Evolutionary conservation across 306 rosid genomes (phyloP).

Genomic region (Herpetospermum pedunculosum): DNA sequence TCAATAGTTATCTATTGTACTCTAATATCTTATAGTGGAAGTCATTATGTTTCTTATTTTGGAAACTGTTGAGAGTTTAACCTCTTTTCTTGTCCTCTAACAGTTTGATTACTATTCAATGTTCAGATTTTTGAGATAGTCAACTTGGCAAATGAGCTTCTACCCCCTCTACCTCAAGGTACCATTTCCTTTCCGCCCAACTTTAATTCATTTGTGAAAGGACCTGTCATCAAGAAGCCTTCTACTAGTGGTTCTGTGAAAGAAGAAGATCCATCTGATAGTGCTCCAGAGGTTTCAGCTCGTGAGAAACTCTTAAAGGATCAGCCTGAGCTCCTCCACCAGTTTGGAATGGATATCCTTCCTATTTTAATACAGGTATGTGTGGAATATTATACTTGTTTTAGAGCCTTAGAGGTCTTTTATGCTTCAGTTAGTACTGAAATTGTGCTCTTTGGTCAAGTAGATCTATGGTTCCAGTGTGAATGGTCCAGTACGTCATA

Average conservation of each 20-base stretch:
- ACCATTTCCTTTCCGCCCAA: conserved; percentile 66
- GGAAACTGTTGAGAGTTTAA: neutral
- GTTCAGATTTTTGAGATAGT: conserved; percentile 89
- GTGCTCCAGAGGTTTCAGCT: conserved; percentile 56
- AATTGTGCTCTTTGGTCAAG: conserved; percentile 11
- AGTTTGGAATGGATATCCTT: conserved; percentile 90
- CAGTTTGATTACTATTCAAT: neutral
- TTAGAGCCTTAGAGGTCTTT: neutral
- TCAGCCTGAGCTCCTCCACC: conserved; percentile 83
- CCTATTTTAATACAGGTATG: conserved; percentile 81
- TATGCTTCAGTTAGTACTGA: conserved; percentile 9
- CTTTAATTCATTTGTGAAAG: conserved; percentile 61
- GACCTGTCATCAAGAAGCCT: conserved; percentile 51
- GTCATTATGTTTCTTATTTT: neutral
- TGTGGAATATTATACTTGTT: conserved; percentile 3
- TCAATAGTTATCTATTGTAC: neutral
- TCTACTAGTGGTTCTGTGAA: conserved; percentile 61
- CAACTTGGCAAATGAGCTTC: conserved; percentile 90
- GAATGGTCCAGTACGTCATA: conserved; percentile 91
- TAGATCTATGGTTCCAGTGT: conserved; percentile 99
- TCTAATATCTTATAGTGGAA: neutral
- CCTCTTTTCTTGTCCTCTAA: neutral
- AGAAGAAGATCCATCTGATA: conserved; percentile 67
- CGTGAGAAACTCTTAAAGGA: conserved; percentile 87
- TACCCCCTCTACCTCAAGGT: conserved; percentile 94